A percentile compares a stretch with the other conserved stretches of the same genome.
Conservation (phyloP, 2,329 filamentous ascomycete species). For the Calycina marina region DNA sequence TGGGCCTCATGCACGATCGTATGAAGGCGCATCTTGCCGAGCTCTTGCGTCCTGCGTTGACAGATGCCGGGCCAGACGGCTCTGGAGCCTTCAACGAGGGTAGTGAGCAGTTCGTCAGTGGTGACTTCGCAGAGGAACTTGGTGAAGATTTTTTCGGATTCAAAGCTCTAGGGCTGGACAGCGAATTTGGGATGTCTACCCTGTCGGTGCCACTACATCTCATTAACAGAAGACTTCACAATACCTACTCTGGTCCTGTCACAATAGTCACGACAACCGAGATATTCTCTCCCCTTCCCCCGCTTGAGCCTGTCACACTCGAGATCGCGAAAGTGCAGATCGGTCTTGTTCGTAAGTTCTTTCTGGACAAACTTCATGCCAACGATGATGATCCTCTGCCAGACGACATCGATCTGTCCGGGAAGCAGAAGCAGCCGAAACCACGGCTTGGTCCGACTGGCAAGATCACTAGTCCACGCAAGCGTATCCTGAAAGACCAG, state of each 20-base stretch:
- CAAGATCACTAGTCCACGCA: slow-evolving; percentile 76
- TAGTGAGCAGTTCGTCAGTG: slow-evolving; percentile 90
- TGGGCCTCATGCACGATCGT: slow-evolving; percentile 76
- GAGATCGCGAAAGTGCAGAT: slow-evolving; percentile 70
- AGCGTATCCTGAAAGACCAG: slow-evolving; percentile 69
- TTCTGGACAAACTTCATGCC: slow-evolving; percentile 74
- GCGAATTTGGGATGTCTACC: slow-evolving; percentile 75
- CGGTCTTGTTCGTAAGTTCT: slow-evolving; percentile 81
- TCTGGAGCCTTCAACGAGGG: slow-evolving; percentile 89
- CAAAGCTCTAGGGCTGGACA: slow-evolving; percentile 82
- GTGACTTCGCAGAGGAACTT: slow-evolving; percentile 94
- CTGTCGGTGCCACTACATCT: slow-evolving; percentile 89
- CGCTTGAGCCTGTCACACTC: slow-evolving; percentile 63
- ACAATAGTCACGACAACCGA: slow-evolving; percentile 38
- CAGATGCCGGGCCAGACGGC: slow-evolving; percentile 68
- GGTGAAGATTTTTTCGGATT: slow-evolving; percentile 99
- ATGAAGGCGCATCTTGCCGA: slow-evolving; percentile 93
- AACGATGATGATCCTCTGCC: slow-evolving; percentile 71
- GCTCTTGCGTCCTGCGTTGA: slow-evolving; percentile 75
- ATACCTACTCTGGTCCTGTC: slow-evolving; percentile 58
- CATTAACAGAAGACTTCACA: slow-evolving; percentile 80
- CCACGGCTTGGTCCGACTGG: slow-evolving; percentile 57
- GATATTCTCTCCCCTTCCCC: slow-evolving; percentile 47
- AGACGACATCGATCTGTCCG: slow-evolving; percentile 88
- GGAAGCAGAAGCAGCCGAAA: slow-evolving; percentile 60